These are phyloP conservation scores for Penicillium subrubescens DNA, from an alignment of 495 filamentous ascomycete genomes.

Conservation along the genomic window DNA sequence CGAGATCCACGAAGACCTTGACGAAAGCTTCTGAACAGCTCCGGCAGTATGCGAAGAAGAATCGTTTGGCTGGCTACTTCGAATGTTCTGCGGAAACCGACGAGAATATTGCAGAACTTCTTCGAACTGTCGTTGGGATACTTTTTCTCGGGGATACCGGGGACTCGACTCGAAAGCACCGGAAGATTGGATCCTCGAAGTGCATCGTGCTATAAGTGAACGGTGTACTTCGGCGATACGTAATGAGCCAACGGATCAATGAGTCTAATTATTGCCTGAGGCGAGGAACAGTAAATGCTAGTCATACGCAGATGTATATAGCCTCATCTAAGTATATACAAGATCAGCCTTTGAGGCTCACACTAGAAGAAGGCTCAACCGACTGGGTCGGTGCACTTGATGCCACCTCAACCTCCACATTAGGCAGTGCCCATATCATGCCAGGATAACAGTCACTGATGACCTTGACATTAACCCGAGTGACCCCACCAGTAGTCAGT, in stretches of 20 bases:
- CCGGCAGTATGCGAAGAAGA: not conserved
- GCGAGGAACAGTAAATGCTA: not conserved
- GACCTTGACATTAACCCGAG: constrained; percentile 66
- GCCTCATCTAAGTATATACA: not conserved
- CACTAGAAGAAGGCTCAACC: constrained; percentile 27
- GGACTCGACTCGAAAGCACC: not conserved
- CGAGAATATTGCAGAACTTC: not conserved
- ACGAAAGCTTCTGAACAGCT: not conserved
- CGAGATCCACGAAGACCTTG: not conserved
- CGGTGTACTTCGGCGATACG: not conserved
- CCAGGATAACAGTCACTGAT: constrained; percentile 86
- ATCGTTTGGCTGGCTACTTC: not conserved
- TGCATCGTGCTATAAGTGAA: not conserved
- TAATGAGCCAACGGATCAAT: not conserved
- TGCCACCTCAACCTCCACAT: constrained; percentile 31
- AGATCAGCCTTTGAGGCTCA: constrained; percentile 20
- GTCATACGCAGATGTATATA: not conserved
- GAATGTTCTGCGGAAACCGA: not conserved
- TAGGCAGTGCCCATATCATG: constrained; percentile 63
- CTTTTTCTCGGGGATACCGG: not conserved
- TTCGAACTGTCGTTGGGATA: not conserved
- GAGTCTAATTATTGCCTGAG: no score
- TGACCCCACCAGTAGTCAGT: constrained; percentile 18
- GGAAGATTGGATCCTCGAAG: not conserved
- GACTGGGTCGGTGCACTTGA: constrained; percentile 21